Base-by-base conservation (phyloP, 2,329 filamentous ascomycete genomes). In the Tolypocladium endophyticum region DNA sequence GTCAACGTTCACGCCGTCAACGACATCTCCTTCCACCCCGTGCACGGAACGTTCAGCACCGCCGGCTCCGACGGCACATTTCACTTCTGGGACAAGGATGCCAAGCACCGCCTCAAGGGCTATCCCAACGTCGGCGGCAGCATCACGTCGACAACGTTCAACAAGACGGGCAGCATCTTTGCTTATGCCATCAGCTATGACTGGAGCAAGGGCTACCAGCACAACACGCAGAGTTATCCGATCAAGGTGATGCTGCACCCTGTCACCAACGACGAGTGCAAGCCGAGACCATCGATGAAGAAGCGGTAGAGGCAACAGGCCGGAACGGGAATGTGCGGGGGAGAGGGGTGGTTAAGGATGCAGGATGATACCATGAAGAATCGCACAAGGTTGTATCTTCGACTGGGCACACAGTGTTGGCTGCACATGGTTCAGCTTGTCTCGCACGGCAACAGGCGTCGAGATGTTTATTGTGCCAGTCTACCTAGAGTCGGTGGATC, bases 11-110 rank as follows among this genome's bases (percentile, higher is more conserved):
- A 92, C 79, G 87, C 92, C 1, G 92, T 99, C 71, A 99, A 99
- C 77, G 88, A 92, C 66, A 99, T 99, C 74, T 95, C 90, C 30
- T 97, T 97, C 85, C 94, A 99, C 77, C 94, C 94, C 1, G 82
- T 89, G 16, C 92, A 97, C 74, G 94, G 94, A 69, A 99, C 94
- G n/a, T 99, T 99, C 79, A 95, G 89, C 76, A 99, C 94, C 3
- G 92, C 94, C 55, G 94, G 94, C 59, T 89, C 87, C 39, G 94
- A 99, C 74, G 94, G 94, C 59, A 97, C 94, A 0, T 99, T 97
- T 80, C 90, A 94, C 78, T 94, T 93, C 81, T 94, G 90, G 90
- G 94, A 99, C 69, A 92, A 92, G 77, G 89, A 93, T 69, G 90
- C 90, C 61, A 94, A 94, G 76, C 89, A 94, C 75, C 82, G 90